Conservation (phyloP, 345 rosid species). For the Lepidium sativum region DNA sequence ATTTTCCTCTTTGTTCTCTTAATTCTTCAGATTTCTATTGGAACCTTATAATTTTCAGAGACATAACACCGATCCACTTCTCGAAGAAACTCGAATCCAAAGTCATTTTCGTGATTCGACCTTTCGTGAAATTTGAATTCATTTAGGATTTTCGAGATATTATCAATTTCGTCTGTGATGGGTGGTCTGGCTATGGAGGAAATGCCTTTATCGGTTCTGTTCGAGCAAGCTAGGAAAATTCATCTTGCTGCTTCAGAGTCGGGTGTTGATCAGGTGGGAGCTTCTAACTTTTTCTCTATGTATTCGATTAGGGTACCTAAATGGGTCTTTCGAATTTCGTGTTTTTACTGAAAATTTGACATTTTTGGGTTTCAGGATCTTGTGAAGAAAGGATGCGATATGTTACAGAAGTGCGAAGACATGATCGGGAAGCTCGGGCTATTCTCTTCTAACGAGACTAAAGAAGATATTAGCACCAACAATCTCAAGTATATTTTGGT, state of each 20-base stretch:
- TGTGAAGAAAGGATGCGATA: constrained; percentile 66
- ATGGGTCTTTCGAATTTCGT: neutral
- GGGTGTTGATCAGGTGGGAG: constrained; percentile 51
- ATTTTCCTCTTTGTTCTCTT: neutral
- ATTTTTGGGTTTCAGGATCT: constrained; percentile 34
- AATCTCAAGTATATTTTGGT: too few species aligned
- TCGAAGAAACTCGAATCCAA: constrained; percentile 1
- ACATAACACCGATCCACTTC: neutral
- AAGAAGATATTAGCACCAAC: too few species aligned
- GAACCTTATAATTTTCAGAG: neutral
- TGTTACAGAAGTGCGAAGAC: too few species aligned
- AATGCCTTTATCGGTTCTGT: constrained; percentile 55
- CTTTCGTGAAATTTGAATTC: neutral
- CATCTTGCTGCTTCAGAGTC: constrained; percentile 53
- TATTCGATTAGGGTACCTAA: constrained; percentile 3
- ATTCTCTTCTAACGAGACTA: too few species aligned
- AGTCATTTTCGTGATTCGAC: too few species aligned
- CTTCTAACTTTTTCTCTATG: too few species aligned
- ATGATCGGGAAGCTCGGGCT: too few species aligned
- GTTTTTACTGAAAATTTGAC: neutral
- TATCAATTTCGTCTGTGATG: constrained; percentile 6
- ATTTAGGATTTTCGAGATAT: constrained; percentile 2
- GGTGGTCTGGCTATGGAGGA: constrained; percentile 51
- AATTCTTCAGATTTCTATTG: constrained; percentile 5
- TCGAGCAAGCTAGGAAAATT: constrained; percentile 74